Evolutionary conservation across 768 basidiomycete species (phyloP).

Genomic region (Kwoniella sp.): DNA sequence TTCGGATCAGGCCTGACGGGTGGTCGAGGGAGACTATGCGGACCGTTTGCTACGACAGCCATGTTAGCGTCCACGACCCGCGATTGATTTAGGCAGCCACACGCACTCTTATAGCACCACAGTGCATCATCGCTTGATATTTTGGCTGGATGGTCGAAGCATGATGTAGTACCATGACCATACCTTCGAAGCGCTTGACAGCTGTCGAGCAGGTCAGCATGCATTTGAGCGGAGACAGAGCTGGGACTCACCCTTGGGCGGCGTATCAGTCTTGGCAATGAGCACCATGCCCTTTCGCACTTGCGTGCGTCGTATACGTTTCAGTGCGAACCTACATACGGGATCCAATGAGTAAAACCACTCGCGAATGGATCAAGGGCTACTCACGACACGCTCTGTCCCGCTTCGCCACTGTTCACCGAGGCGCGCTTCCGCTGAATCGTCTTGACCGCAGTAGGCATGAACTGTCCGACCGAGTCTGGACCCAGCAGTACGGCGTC

Average conservation of each 20-base stretch:
- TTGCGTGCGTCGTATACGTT: constrained; percentile 72
- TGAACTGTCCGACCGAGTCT: constrained; percentile 85
- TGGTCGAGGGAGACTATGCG: constrained; percentile 78
- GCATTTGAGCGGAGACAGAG: constrained; percentile 1
- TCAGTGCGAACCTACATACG: constrained; percentile 63
- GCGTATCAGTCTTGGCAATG: constrained; percentile 70
- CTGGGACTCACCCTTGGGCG: constrained; percentile 62
- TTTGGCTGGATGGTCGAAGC: constrained; percentile 72
- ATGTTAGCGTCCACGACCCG: constrained; percentile 1
- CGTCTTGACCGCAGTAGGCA: constrained; percentile 71
- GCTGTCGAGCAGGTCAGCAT: constrained; percentile 53
- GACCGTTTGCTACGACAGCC: constrained; percentile 72
- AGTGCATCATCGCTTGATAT: constrained; percentile 93
- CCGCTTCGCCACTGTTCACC: constrained; percentile 82
- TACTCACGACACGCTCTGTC: constrained; percentile 75
- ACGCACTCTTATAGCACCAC: constrained; percentile 56
- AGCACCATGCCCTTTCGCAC: constrained; percentile 95
- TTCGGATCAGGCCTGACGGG: constrained; percentile 79
- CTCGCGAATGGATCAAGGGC: not conserved
- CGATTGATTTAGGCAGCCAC: constrained; percentile 51
- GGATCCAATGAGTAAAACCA: not conserved
- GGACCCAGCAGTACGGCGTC: constrained; percentile 83
- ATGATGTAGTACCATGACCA: constrained; percentile 72
- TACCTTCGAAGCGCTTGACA: constrained; percentile 80
- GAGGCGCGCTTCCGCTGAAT: constrained; percentile 93